Evolutionary conservation across 1,284 basidiomycete species (phyloP), one percentile per base, ranked within the genome.

Genomic region (Coniferiporia sulphurascens): DNA sequence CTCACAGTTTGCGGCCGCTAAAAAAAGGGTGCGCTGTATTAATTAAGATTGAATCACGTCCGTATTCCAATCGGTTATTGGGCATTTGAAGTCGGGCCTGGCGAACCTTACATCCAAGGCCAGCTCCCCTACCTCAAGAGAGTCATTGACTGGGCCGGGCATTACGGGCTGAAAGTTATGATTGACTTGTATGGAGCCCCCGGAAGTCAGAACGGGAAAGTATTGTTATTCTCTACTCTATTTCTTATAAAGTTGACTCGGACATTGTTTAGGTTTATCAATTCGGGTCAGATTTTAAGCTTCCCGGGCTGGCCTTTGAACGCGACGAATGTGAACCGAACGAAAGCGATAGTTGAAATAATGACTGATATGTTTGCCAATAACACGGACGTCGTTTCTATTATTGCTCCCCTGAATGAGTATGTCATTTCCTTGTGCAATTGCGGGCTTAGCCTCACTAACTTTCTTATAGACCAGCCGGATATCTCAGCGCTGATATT

Each of bases 51-150:
- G 56, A 92, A 93, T 70, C 90, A 93, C 70, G 88, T 94, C 61
- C 85, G 94, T 44, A 74, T 97, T 44, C 93, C 93, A 2, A 90
- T 97, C 62, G 91, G 91, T 22, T 93, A 88, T 71, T 97, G 95
- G 95, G 94, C 94, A 1, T 93, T 91, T 65, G 90, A 95, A 56
- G 84, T 91, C 19, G 81, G 81, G 15, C 75, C 76, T 3, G 91
- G 87, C 7, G 93, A 96, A 68, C 93, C 93, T 0, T 97, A 85
- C 74, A 83, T 93, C 63, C 84, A 87, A 75, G 91, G 92, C 19
- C 89, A 92, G 70, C 73, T 87, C 52, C 78, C 84, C 19, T 91
- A 89, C 72, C 73, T 91, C 15, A 68, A 77, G 61, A 79, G 83
- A 52, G 94, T 92, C 0, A 81, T 93, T 48, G 73, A 71, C 2